Base-by-base conservation (phyloP, 1,139 yeast species). In the Taphrina confusa region DNA sequence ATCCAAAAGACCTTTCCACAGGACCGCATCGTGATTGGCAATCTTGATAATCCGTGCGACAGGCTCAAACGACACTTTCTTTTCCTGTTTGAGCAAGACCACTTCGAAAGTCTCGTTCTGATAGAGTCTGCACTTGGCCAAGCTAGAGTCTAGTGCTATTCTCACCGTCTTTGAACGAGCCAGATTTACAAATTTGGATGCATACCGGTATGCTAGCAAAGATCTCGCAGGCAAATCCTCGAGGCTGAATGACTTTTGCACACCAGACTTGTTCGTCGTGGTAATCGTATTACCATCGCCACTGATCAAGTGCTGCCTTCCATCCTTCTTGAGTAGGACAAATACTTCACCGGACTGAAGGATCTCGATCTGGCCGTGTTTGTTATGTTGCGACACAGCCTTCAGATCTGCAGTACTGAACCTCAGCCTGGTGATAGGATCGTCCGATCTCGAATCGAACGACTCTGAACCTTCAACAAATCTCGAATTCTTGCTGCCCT, bases 171-270 rank as follows among this genome's bases (percentile, higher is more conserved):
- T 61, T 22, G 57, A 30, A 14, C 61, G 50, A 16, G 59, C 54
- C 36, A 61, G 34, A 25, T 28, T 51, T 28, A 61, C 56, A 36
- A 61, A 61, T 23, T 58, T 57, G 25, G 57, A 49, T 8, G 63
- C 63, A 28, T 40, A 61, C 9, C 58, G 63, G 37, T 61, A 61
- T 11, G 62, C 63, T n/a, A 36, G 47, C 23, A 61, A 42, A 30
- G 52, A 49, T 28, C 59, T 37, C 27, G 62, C 62, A 31, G 63
- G 63, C 14, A 61, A 23, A 34, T 61, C 61, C 22, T 49, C 63
- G 22, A 61, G 31, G n/a, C 33, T 14, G 25, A 20, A 61, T n/a
- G 40, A 16, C 18, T 46, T 40, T 9, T 20, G 39, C 8, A 16
- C 31, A 11, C 54, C 55, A n/a, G 18, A n/a, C 23, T 12, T 27